phyloP scores from a whole-genome alignment of 495 filamentous ascomycete species.

The Aspergillus hancockii region DNA sequence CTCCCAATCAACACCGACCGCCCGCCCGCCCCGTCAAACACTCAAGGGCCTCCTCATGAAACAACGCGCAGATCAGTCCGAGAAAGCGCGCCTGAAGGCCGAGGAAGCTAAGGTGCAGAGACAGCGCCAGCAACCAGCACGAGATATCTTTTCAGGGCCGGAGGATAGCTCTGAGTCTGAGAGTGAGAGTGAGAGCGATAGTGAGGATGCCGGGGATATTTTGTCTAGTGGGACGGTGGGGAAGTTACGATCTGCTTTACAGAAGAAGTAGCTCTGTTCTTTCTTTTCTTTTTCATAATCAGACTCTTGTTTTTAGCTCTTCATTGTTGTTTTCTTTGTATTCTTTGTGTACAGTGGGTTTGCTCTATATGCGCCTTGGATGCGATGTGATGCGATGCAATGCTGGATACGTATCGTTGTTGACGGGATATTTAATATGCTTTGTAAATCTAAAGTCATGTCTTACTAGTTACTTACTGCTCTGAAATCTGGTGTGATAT shows the following conservation, averaged over 20 bases:
- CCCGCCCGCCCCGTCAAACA: neutral
- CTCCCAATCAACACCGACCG: neutral
- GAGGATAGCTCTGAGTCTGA: neutral
- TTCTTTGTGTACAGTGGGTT: neutral
- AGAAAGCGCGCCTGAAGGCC: neutral
- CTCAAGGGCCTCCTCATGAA: neutral
- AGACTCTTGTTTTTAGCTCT: neutral
- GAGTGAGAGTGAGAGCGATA: neutral
- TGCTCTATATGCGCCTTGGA: neutral
- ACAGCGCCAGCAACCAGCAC: neutral
- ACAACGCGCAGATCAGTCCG: neutral
- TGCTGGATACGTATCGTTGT: neutral
- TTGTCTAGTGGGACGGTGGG: neutral
- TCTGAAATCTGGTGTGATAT: too few relatives aligned
- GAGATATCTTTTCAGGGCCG: neutral
- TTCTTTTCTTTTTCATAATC: neutral
- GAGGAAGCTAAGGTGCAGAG: neutral
- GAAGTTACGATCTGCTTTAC: neutral
- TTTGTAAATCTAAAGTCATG: too few relatives aligned
- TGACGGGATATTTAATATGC: too few relatives aligned
- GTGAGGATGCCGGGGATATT: constrained; percentile 1
- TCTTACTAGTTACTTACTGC: too few relatives aligned
- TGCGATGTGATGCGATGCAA: neutral
- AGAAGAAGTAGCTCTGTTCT: neutral
- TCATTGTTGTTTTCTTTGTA: neutral